Percentiles rank a stretch among this genome's conserved stretches.
Conservation (phyloP, 306 rosid species). For the Morella rubra region DNA sequence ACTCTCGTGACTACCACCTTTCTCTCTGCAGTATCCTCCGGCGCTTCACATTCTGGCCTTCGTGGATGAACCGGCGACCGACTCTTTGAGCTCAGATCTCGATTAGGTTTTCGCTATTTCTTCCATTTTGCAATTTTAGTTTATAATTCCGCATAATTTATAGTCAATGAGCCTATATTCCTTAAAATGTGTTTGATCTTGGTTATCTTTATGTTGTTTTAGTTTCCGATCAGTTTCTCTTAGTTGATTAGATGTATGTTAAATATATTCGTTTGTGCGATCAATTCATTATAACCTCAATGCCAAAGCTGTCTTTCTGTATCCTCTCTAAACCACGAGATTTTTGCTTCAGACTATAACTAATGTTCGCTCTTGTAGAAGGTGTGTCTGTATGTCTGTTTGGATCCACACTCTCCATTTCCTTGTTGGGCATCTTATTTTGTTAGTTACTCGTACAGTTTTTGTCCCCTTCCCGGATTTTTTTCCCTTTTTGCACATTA, state of each 20-base stretch:
- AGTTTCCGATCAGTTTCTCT: slow-evolving; percentile 3
- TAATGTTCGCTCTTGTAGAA: slow-evolving; percentile 1
- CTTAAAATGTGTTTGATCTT: neutral
- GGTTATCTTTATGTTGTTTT: slow-evolving; percentile 3
- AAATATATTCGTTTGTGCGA: neutral
- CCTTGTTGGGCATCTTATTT: slow-evolving; percentile 17
- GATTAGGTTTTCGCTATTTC: slow-evolving; percentile 10
- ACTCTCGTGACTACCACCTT: slow-evolving; percentile 51
- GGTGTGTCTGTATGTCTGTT: slow-evolving; percentile 2
- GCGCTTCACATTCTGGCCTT: slow-evolving; percentile 9
- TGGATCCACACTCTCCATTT: slow-evolving; percentile 17
- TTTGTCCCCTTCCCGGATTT: slow-evolving; percentile 17
- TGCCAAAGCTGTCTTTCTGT: slow-evolving; percentile 12
- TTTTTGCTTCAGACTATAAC: neutral
- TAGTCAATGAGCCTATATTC: neutral
- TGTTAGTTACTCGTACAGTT: neutral
- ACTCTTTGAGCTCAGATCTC: slow-evolving; percentile 29
- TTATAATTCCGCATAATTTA: neutral
- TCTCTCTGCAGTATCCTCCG: neutral
- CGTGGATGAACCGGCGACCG: slow-evolving; percentile 19
- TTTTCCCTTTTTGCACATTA: neutral
- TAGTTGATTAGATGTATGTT: neutral
- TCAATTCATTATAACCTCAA: slow-evolving; percentile 13
- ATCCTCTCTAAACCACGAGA: neutral
- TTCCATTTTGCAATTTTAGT: neutral